phyloP scores from a whole-genome alignment of 306 rosid species.

The Ammopiptanthus mongolicus region DNA sequence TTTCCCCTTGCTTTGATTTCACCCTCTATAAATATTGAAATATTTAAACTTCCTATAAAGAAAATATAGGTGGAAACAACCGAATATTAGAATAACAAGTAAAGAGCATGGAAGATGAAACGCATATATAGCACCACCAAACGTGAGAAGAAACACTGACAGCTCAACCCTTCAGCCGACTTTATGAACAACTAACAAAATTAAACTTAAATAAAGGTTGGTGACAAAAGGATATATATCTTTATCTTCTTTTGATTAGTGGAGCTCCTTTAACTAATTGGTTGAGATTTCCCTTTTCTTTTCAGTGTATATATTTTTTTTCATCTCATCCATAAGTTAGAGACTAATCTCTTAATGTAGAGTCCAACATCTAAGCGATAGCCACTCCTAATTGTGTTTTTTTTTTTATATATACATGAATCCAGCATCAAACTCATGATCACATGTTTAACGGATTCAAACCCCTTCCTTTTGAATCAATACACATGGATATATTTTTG shows the following conservation, averaged over 20 bases:
- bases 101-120: slow-evolving; percentile 15
- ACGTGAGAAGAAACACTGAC: slow-evolving; percentile 40
- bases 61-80: background rate
- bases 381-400: too few relatives aligned
- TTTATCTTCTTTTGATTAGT: slow-evolving; percentile 24
- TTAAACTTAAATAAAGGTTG: slow-evolving; percentile 32
- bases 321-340: too few relatives aligned
- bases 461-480: too few relatives aligned
- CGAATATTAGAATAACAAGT: background rate
- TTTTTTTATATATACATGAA: too few relatives aligned
- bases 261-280: background rate
- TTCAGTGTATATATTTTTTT: too few relatives aligned
- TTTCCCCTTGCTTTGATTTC: slow-evolving; percentile 1
- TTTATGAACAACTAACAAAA: slow-evolving; percentile 31
- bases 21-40: background rate
- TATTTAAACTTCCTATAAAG: background rate
- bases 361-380: too few relatives aligned
- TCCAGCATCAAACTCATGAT: too few relatives aligned
- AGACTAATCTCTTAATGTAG: too few relatives aligned
- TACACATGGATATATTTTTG: background rate
- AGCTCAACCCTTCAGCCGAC: slow-evolving; percentile 52
- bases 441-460: too few relatives aligned
- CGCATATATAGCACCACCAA: slow-evolving; percentile 31
- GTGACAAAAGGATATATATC: slow-evolving; percentile 16
- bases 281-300: background rate